Conservation (phyloP, 768 basidiomycete species). For the Tulasnella calospora region DNA sequence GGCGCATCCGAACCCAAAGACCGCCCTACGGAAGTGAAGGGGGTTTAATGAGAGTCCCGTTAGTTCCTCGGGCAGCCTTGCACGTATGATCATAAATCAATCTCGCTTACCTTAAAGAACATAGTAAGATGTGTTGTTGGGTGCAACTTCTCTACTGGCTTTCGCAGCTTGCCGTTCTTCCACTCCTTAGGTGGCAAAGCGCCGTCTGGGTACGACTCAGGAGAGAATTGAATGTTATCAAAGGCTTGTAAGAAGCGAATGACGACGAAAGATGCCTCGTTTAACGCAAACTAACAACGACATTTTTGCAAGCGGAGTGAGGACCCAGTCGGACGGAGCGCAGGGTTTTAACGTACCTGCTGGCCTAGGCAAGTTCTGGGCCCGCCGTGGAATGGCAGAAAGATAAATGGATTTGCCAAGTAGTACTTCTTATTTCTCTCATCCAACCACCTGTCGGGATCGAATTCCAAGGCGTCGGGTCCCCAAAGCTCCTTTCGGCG, state of each 20-base stretch:
- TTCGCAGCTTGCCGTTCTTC: conserved; percentile 45
- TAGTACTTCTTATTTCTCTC: conserved; percentile 37
- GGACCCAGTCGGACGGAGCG: not conserved
- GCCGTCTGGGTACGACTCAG: conserved; percentile 56
- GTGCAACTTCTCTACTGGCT: conserved; percentile 55
- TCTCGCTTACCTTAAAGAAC: conserved; percentile 52
- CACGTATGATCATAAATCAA: not conserved
- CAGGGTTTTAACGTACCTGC: conserved; percentile 35
- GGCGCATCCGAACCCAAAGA: not conserved
- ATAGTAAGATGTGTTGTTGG: conserved; percentile 61
- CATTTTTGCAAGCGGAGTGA: conserved; percentile 25
- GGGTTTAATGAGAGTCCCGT: not conserved
- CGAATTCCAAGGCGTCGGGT: conserved; percentile 66
- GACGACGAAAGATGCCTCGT: conserved; percentile 69
- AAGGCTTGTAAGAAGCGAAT: conserved; percentile 62
- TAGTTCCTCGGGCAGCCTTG: not conserved
- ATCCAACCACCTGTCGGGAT: conserved; percentile 74
- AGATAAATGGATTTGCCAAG: conserved; percentile 51
- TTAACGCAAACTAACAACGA: conserved; percentile 70
- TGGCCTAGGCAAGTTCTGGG: conserved; percentile 43
- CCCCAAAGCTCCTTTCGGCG: conserved; percentile 56
- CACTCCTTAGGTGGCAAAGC: conserved; percentile 61
- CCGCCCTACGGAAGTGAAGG: not conserved
- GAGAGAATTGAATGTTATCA: conserved; percentile 53
- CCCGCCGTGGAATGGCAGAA: conserved; percentile 67